These are phyloP conservation scores for Thalassiosira delicatula DNA, from an alignment of 352 stramenopile species.

Conservation along the genomic window DNA sequence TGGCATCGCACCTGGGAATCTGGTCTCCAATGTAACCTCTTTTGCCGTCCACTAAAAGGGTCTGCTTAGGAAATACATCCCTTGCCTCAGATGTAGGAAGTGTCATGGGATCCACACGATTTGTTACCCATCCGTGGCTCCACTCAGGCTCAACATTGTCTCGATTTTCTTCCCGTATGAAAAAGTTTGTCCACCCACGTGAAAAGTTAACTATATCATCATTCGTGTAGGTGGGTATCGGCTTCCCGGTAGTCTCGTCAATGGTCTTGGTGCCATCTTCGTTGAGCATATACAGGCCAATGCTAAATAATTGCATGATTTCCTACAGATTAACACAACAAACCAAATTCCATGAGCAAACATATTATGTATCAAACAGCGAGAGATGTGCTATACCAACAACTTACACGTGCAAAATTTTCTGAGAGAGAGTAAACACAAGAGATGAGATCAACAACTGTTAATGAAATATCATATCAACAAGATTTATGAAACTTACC, in stretches of 20 bases:
- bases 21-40: constrained; percentile 70
- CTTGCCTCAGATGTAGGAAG: constrained; percentile 43
- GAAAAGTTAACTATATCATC: constrained; percentile 72
- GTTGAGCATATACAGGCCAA: constrained; percentile 70
- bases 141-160: constrained; percentile 44
- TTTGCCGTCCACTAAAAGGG: constrained; percentile 49
- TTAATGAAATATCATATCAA: too few relatives aligned
- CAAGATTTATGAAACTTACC: too few relatives aligned
- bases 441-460: too few relatives aligned
- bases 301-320: constrained; percentile 73
- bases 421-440: too few relatives aligned
- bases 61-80: constrained; percentile 59
- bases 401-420: too few relatives aligned
- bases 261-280: constrained; percentile 66
- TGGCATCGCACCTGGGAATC: constrained; percentile 63
- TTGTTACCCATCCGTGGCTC: constrained; percentile 25
- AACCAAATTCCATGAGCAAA: too few relatives aligned
- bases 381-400: too few relatives aligned
- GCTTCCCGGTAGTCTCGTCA: constrained; percentile 49
- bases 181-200: constrained; percentile 67
- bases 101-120: constrained; percentile 71
- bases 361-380: too few relatives aligned
- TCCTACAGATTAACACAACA: too few relatives aligned
- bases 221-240: constrained; percentile 69
- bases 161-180: constrained; percentile 29